phyloP scores from a whole-genome alignment of 139 green algal genomes.

The Microglena sp. region DNA sequence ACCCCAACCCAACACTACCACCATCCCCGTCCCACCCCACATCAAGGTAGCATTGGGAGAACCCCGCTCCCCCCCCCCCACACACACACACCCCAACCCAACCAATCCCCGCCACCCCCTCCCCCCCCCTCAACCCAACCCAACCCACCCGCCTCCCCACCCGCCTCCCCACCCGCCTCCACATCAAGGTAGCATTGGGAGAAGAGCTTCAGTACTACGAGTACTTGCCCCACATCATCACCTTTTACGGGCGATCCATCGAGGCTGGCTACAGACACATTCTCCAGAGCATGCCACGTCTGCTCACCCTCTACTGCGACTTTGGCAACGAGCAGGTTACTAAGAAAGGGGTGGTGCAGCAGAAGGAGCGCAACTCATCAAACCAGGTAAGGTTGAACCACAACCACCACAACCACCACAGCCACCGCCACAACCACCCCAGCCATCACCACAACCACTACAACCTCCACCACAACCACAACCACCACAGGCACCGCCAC shows the following conservation, averaged over 20 bases:
- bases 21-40: no score
- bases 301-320: slow-evolving; percentile 94
- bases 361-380: slow-evolving; percentile 9
- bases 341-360: background rate
- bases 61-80: no score
- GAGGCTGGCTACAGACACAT: slow-evolving; percentile 37
- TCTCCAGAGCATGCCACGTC: slow-evolving; percentile 73
- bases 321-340: slow-evolving; percentile 50
- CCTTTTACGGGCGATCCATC: slow-evolving; percentile 60
- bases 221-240: slow-evolving; percentile 40
- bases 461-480: no score
- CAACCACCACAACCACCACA: no score
- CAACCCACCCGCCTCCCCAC: no score
- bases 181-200: slow-evolving; percentile 36
- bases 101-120: background rate
- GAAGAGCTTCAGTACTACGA: slow-evolving; percentile 52
- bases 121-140: no score
- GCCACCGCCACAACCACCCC: no score
- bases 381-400: slow-evolving; percentile 8
- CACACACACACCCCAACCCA: background rate
- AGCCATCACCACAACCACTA: no score
- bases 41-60: no score
- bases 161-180: no score
- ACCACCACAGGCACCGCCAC: no score
- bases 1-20: no score